Evolutionary conservation across 2,329 filamentous ascomycete species (phyloP).

Genomic region (Epicoccum nigrum): DNA sequence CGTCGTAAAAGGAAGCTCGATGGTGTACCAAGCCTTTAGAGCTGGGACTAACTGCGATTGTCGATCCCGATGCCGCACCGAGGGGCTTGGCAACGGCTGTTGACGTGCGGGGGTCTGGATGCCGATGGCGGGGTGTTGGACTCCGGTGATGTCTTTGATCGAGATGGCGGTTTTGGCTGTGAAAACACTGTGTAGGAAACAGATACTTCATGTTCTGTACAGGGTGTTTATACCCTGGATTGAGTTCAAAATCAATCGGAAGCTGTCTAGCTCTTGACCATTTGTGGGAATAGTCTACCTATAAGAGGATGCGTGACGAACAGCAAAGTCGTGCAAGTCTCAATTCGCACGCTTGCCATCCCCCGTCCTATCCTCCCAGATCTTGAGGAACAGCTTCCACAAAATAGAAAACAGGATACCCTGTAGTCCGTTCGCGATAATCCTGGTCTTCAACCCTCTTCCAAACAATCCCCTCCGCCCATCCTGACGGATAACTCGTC

Average conservation of each 20-base stretch:
- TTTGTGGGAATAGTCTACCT: too few species aligned
- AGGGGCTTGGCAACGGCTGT: conserved; percentile 6
- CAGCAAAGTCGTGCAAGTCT: background rate
- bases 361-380: conserved; percentile 30
- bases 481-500: conserved; percentile 33
- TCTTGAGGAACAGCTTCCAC: conserved; percentile 38
- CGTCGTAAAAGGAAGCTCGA: conserved; percentile 27
- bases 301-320: too few species aligned
- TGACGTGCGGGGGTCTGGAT: conserved; percentile 7
- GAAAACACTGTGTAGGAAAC: too few species aligned
- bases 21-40: conserved; percentile 10
- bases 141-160: background rate
- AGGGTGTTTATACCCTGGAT: too few species aligned
- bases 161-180: too few species aligned
- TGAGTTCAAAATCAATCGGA: too few species aligned
- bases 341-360: conserved; percentile 5
- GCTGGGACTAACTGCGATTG: conserved; percentile 1
- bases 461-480: conserved; percentile 33
- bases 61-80: conserved; percentile 1
- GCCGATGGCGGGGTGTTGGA: background rate
- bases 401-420: conserved; percentile 39
- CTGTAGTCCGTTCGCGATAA: conserved; percentile 40
- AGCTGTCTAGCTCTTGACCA: too few species aligned
- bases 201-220: too few species aligned
- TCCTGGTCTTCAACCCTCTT: conserved; percentile 36